Conservation (phyloP, 2,329 filamentous ascomycete genomes). For the Fusarium mexicanum region DNA sequence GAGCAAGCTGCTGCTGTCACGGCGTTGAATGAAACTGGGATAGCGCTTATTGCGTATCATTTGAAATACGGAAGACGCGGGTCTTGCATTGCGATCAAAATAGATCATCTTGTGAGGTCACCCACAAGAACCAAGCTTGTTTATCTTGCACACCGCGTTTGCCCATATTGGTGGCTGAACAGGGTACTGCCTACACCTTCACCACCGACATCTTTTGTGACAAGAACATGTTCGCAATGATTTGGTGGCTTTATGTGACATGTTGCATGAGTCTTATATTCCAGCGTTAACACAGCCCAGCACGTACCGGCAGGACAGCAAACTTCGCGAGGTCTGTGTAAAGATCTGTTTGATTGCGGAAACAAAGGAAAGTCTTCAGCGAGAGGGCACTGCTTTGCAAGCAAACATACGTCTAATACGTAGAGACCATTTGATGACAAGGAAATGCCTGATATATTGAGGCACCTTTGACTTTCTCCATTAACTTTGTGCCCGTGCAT, state of each 20-base stretch:
- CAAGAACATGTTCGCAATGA: not conserved
- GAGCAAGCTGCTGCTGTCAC: not conserved
- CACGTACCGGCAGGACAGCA: not conserved
- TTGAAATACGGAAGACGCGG: accelerated
- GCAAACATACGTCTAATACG: not conserved
- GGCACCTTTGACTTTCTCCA: no score
- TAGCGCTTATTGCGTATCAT: not conserved
- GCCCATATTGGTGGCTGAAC: not conserved
- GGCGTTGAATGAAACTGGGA: not conserved
- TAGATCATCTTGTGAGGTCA: not conserved
- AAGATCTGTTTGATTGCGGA: not conserved
- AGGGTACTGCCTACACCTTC: not conserved
- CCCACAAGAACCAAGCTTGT: not conserved
- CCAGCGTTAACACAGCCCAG: accelerated
- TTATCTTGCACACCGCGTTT: not conserved
- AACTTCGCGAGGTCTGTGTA: not conserved
- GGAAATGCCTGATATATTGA: not conserved
- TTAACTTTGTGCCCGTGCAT: not conserved
- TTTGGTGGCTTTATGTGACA: not conserved
- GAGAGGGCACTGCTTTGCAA: not conserved
- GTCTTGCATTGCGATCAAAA: not conserved
- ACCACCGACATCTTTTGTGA: not conserved
- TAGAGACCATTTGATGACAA: not conserved
- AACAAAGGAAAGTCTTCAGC: not conserved
- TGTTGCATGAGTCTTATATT: accelerated